Evolutionary conservation across 75 land plant species (phyloP).

Genomic region (Cunninghamia lanceolata): DNA sequence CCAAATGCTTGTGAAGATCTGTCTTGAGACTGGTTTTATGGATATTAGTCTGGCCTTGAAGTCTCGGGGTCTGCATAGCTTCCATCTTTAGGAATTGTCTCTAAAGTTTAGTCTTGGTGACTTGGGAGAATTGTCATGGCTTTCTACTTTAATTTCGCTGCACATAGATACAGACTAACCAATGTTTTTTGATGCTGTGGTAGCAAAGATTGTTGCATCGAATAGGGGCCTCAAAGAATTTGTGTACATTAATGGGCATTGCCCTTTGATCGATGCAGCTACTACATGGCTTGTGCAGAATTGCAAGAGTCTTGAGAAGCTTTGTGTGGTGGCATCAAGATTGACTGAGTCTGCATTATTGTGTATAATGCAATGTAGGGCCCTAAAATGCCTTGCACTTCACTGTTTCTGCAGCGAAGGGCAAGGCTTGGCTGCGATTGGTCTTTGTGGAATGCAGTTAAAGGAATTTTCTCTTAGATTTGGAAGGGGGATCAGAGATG

Average conservation of each 20-base stretch:
- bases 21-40: constrained; percentile 14
- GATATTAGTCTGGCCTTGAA: constrained; percentile 27
- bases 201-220: constrained; percentile 18
- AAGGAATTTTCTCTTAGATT: no score
- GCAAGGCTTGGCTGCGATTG: constrained; percentile 32
- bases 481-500: no score
- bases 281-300: constrained; percentile 11
- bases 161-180: no score
- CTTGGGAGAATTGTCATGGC: constrained; percentile 17
- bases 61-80: constrained; percentile 14
- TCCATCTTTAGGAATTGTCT: constrained; percentile 15
- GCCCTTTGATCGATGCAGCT: constrained; percentile 29
- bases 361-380: constrained; percentile 25
- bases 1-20: constrained; percentile 16
- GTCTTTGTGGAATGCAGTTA: no score
- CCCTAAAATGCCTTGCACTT: constrained; percentile 21
- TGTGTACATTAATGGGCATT: no score
- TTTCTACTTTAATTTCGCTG: constrained; percentile 18
- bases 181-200: no score
- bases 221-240: constrained; percentile 25
- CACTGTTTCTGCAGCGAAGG: constrained; percentile 24
- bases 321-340: constrained; percentile 19
- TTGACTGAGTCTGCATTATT: constrained; percentile 23
- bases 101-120: constrained; percentile 26
- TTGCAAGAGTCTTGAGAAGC: no score